Evolutionary conservation across 2,329 filamentous ascomycete genomes (phyloP), one percentile per base, ranked within the genome.

Genomic region (Elsinoe batatas): DNA sequence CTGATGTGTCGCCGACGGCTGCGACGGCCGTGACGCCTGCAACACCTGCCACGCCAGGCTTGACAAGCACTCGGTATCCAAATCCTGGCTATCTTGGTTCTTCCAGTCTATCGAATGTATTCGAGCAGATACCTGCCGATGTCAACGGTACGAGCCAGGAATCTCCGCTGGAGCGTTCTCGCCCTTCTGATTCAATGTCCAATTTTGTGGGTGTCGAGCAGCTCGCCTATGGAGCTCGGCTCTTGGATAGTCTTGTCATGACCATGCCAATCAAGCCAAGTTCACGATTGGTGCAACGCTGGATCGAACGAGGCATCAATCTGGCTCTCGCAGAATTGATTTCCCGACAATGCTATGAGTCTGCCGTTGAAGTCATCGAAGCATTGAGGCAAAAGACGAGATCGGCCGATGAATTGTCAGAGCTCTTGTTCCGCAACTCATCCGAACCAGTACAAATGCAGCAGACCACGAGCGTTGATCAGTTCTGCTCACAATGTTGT

Each of bases 21-120:
- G 40, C 17, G 56, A 53, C 43, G 35, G 17, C 18, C 4, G 40
- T 20, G 56, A 53, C 43, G 37, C 54, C 54, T 8, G 56, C 58
- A 18, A 54, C 58, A 56, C 55, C 33, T 38, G 42, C 26, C 56
- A 38, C 53, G 33, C 53, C 38, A 56, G 56, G n/a, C 32, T n/a
- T 57, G 54, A 55, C 54, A 32, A 20, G 40, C 57, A 13, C 59
- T 32, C 61, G 59, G 5, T 68, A 68, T 59, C 67, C 67, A 0
- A 69, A 69, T 57, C 66, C 67, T 18, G 66, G 66, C 3, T 69
- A 64, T 40, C 60, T 67, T 7, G 67, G 67, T 18, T 60, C 60
- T 1, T 67, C 65, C 4, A 68, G 65, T 54, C 63, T 67, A 53
- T 62, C 64, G 7, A 60, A 65, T 12, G 63, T 69, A 15, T 68